phyloP scores from a whole-genome alignment of 2,329 filamentous ascomycete genomes.

The Penicillium glabrum region DNA sequence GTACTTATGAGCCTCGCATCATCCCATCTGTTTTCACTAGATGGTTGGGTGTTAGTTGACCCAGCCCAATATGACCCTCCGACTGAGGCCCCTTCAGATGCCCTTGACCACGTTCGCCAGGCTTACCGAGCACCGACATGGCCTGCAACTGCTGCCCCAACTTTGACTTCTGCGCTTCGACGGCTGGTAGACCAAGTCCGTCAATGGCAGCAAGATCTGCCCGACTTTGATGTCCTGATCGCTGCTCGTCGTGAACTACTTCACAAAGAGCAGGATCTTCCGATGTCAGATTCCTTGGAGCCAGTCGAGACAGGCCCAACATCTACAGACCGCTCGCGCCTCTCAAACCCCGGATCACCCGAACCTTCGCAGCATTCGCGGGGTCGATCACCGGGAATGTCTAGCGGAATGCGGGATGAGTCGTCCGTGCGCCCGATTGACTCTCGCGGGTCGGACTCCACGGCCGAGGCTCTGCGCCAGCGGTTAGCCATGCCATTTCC shows the following conservation, averaged over 20 bases:
- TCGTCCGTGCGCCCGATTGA: slow-evolving; percentile 18
- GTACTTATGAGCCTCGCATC: slow-evolving; percentile 77
- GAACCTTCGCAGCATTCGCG: slow-evolving; percentile 16
- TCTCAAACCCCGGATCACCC: slow-evolving; percentile 19
- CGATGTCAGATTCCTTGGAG: slow-evolving; percentile 20
- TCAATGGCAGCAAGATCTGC: slow-evolving; percentile 62
- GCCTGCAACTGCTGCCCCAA: slow-evolving; percentile 47
- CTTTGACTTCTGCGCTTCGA: slow-evolving; percentile 59
- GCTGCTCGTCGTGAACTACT: slow-evolving; percentile 54
- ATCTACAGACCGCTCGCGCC: slow-evolving; percentile 18
- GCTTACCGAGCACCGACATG: slow-evolving; percentile 48
- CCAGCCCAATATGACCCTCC: slow-evolving; percentile 57
- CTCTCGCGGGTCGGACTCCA: slow-evolving; percentile 25
- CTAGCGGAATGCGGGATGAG: slow-evolving; percentile 26
- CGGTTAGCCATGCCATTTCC: slow-evolving; percentile 36
- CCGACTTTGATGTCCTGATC: slow-evolving; percentile 71
- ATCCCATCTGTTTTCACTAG: slow-evolving; percentile 80
- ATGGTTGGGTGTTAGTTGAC: slow-evolving; percentile 84
- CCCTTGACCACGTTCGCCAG: slow-evolving; percentile 26
- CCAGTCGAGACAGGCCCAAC: slow-evolving; percentile 20
- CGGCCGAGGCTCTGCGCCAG: slow-evolving; percentile 34
- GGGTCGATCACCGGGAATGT: slow-evolving; percentile 14
- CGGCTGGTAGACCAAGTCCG: slow-evolving; percentile 62
- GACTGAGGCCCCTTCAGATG: slow-evolving; percentile 28
- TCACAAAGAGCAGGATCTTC: slow-evolving; percentile 32